Evolutionary conservation across 2,329 filamentous ascomycete genomes (phyloP).

Genomic region (Graphiopsis chlorocephala): DNA sequence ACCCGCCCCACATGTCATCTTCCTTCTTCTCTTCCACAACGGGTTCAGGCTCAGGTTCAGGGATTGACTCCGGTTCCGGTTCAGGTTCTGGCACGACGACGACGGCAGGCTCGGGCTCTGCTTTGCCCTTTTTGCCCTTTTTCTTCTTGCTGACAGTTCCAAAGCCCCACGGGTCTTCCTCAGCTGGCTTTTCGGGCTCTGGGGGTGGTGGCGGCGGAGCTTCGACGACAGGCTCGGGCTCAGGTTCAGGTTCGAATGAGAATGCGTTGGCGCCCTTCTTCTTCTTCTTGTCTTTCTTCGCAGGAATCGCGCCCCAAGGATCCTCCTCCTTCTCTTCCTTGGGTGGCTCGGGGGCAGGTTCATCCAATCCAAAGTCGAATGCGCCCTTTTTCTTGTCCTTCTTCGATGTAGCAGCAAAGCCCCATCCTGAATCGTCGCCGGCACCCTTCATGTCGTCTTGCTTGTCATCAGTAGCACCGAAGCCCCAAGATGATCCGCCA

Average conservation of each 20-base stretch:
- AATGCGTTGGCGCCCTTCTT: slow-evolving; percentile 32
- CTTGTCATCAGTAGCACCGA: slow-evolving; percentile 28
- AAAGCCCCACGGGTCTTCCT: slow-evolving; percentile 36
- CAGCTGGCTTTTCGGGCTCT: slow-evolving; percentile 26
- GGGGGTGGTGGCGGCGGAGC: slow-evolving; percentile 25
- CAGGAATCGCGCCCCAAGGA: slow-evolving; percentile 28
- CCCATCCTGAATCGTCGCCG: slow-evolving; percentile 24
- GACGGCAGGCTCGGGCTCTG: slow-evolving; percentile 36
- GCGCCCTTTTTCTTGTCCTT: slow-evolving; percentile 35
- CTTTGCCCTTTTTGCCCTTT: slow-evolving; percentile 41
- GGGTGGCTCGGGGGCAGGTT: slow-evolving; percentile 20
- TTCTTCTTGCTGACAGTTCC: slow-evolving; percentile 40
- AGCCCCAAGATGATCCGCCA: slow-evolving; percentile 34
- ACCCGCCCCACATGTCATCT: slow-evolving; percentile 33
- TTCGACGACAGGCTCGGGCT: slow-evolving; percentile 27
- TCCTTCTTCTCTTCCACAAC: slow-evolving; percentile 35
- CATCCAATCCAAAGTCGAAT: slow-evolving; percentile 33
- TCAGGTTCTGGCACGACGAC: slow-evolving; percentile 28
- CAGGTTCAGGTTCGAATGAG: slow-evolving; percentile 16
- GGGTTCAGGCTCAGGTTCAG: slow-evolving; percentile 41
- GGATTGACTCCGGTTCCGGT: slow-evolving; percentile 37
- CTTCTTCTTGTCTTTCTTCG: slow-evolving; percentile 29
- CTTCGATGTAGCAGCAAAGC: slow-evolving; percentile 34
- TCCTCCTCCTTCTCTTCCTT: slow-evolving; percentile 25
- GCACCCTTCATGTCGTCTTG: slow-evolving; percentile 19